These are phyloP conservation scores for Mortierella alpina DNA, from an alignment of 192 early-diverging fungal species.

Conservation along the genomic window DNA sequence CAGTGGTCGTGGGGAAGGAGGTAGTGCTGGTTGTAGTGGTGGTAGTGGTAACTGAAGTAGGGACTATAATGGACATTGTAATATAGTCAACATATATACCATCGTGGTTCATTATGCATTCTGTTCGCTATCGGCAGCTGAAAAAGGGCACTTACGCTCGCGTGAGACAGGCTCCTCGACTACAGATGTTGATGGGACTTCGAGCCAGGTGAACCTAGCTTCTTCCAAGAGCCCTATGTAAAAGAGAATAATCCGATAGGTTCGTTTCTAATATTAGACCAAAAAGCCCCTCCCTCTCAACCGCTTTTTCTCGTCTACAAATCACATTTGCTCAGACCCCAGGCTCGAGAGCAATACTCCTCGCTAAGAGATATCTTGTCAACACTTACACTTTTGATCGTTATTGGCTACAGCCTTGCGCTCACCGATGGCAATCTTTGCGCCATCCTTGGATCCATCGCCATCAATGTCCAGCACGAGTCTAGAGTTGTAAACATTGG, in stretches of 20 bases:
- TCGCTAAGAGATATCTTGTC: neutral
- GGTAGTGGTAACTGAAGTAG: too few relatives aligned
- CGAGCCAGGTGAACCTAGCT: conserved; percentile 32
- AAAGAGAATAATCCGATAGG: neutral
- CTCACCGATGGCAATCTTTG: conserved; percentile 52
- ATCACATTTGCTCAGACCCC: neutral
- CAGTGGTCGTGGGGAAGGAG: neutral
- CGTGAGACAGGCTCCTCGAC: conserved; percentile 23
- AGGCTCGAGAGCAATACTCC: neutral
- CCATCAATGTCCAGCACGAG: conserved; percentile 52
- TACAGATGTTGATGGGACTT: conserved; percentile 3
- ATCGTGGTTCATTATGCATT: too few relatives aligned
- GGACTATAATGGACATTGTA: neutral
- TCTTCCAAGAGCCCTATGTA: conserved; percentile 45
- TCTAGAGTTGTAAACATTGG: conserved; percentile 52
- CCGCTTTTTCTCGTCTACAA: neutral
- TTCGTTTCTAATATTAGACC: conserved; percentile 17
- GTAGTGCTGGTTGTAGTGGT: neutral
- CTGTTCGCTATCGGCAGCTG: too few relatives aligned
- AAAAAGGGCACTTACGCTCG: conserved; percentile 10
- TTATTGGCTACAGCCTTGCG: conserved; percentile 34
- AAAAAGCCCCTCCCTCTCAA: neutral
- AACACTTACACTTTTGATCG: conserved; percentile 42
- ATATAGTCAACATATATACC: too few relatives aligned
- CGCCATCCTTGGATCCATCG: conserved; percentile 50